Base-by-base conservation (phyloP, 164 flowering plant genomes). In the Vitis rupestris region DNA sequence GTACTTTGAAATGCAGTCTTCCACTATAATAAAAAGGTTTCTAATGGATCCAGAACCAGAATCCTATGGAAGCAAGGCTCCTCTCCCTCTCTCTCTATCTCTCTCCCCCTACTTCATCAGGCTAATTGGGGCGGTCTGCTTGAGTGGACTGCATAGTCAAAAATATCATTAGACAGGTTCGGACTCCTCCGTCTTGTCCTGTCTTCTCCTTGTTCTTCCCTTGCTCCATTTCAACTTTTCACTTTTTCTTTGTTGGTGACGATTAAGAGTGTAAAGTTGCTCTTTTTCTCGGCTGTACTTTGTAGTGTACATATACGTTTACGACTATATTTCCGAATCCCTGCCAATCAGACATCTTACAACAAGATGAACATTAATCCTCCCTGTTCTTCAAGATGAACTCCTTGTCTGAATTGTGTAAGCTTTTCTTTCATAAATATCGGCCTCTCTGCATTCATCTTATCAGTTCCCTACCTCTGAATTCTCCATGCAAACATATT, bases 131-230 rank as follows among this genome's bases (percentile, higher is more conserved):
- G 64, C 51, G 52, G 14, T 66, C 66, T 31, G 74, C 47, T 60
- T 72, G 71, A 78, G 80, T 74, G 80, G 84, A 66, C 64, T 64
- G 60, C 31, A 47, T 71, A 59, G 82, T 82, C 82, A 79, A 79
- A 61, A 72, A 63, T 59, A 63, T 72, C 74, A 82, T 79, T 17
- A 82, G 82, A 76, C 80, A 76, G 72, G 72, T 56, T 9, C 60
- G 55, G 82, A 79, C 82, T 53, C 56, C 52, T 68, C 74, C 73
- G 66, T 82, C 78, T 68, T 69, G 70, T 76, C 78, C 56, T 79
- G 82, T 82, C 82, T 75, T 72, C 59, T 65, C 54, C 58, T 69
- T 69, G 74, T 52, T 68, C 70, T 60, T 70, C 50, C 30, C 10
- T 72, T 29, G 63, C 37, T 37, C 27, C 64, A 15, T 27, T 64